Conservation (phyloP, 108 stramenopile genomes). For the Mediolabrus comicus region DNA sequence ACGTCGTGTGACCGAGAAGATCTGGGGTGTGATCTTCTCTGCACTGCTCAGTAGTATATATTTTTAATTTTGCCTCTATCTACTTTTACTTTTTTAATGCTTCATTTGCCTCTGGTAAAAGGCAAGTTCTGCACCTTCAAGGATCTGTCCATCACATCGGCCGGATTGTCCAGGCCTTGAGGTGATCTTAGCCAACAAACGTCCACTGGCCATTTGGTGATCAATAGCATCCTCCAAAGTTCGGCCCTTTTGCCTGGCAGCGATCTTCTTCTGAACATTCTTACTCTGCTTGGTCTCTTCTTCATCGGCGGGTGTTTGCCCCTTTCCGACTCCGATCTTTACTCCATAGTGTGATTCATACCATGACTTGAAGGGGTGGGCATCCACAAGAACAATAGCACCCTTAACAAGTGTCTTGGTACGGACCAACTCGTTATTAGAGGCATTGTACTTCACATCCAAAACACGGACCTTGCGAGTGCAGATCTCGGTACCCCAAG, state of each 20-base stretch:
- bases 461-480: conserved; percentile 99
- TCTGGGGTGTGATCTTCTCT: not conserved
- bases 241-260: conserved; percentile 82
- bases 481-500: conserved; percentile 98
- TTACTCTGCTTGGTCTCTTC: conserved; percentile 63
- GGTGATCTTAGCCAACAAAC: conserved; percentile 95
- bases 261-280: conserved; percentile 81
- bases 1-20: not conserved
- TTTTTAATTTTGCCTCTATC: conserved; percentile 2
- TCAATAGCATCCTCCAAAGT: conserved; percentile 88
- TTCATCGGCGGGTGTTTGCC: conserved; percentile 49
- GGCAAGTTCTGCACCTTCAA: conserved; percentile 98
- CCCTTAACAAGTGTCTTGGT: conserved; percentile 99
- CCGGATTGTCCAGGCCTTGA: conserved; percentile 98
- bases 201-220: conserved; percentile 96
- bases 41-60: not conserved
- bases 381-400: conserved; percentile 96
- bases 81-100: conserved; percentile 64
- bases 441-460: conserved; percentile 99
- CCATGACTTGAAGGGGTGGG: conserved; percentile 97
- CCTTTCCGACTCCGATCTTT: conserved; percentile 94
- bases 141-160: conserved; percentile 97
- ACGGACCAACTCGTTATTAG: conserved; percentile 99
- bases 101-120: conserved; percentile 98
- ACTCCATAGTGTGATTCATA: conserved; percentile 98